A percentile compares a stretch with the other conserved stretches of the same genome.
Conservation (phyloP, 257 asterid genomes). For the Solanum verrucosum region DNA sequence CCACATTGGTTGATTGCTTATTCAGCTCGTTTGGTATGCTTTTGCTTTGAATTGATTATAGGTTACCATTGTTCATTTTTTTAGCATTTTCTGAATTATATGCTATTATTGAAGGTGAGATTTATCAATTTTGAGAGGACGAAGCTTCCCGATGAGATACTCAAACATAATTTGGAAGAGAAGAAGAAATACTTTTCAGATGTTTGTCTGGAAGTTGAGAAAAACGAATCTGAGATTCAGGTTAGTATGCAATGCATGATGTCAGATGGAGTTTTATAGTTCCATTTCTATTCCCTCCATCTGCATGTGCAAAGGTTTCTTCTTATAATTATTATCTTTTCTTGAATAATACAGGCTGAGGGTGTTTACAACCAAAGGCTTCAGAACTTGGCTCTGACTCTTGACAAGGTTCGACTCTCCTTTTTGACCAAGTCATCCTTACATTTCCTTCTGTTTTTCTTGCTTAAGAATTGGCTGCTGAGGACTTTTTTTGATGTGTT, state of each 20-base stretch:
- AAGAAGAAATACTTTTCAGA: constrained; percentile 85
- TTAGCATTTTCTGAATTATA: constrained; percentile 5
- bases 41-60: constrained; percentile 1
- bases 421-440: not conserved
- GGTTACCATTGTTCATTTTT: not conserved
- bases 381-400: constrained; percentile 94
- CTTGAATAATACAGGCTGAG: constrained; percentile 62
- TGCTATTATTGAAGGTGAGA: constrained; percentile 62
- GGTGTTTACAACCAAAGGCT: constrained; percentile 97
- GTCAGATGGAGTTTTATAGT: not conserved
- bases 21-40: constrained; percentile 76
- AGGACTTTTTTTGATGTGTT: not conserved
- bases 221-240: constrained; percentile 96
- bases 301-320: not conserved
- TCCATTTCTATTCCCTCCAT: not conserved
- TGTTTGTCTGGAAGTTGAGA: constrained; percentile 72
- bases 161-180: constrained; percentile 83
- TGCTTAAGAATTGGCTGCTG: not conserved
- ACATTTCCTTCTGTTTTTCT: not conserved
- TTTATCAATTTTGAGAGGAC: constrained; percentile 95
- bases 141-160: constrained; percentile 72
- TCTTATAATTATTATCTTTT: not conserved
- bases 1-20: constrained; percentile 98
- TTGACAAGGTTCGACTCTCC: constrained; percentile 63
- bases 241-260: constrained; percentile 21